Base-by-base conservation (phyloP, 2,329 filamentous ascomycete genomes). In the Claviceps quebecensis region DNA sequence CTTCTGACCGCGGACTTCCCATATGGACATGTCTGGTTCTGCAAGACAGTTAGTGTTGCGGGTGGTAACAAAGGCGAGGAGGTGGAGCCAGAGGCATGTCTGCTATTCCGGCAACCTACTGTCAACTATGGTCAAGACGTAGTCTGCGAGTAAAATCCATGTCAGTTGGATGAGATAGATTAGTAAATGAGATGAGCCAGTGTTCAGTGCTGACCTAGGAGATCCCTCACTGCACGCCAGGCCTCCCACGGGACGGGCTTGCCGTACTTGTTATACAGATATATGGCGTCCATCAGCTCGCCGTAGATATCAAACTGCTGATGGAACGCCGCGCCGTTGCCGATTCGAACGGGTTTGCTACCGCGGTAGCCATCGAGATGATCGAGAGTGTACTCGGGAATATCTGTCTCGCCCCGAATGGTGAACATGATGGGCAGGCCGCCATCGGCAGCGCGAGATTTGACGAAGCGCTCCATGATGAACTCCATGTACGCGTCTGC, bases 381-480 rank as follows among this genome's bases (percentile, higher is more conserved):
- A 52, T 71, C 65, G 5, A 88, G 72, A 56, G 85, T 83, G 38
- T 73, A 60, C 65, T 88, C 85, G 0, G 84, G 83, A 39, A 89
- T 85, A 40, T 87, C 80, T 1, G 83, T 87, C 45, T 80, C 81
- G 46, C 86, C 86, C 23, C 79, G 75, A 56, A 90, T 88, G 41
- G 82, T 86, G 61, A 89, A 88, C 85, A 90, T 89, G 61, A 90
- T 86, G 13, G 86, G 86, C 38, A 90, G 67, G 0, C 77, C 80
- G 34, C 80, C 78, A 48, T 82, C 76, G 1, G 74, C 62, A 7
- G 70, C 70, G n/a, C 78, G 73, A 1, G 81, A 81, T 54, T 78
- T 73, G 36, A 77, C 70, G 54, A 89, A 80, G 9, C 84, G 77
- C 56, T 86, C 78, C 65, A 78, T 86, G 56, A 90, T 87, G 62